These are phyloP conservation scores for Leccinum solheimii DNA, from an alignment of 1,284 basidiomycete species.

Conservation along the genomic window DNA sequence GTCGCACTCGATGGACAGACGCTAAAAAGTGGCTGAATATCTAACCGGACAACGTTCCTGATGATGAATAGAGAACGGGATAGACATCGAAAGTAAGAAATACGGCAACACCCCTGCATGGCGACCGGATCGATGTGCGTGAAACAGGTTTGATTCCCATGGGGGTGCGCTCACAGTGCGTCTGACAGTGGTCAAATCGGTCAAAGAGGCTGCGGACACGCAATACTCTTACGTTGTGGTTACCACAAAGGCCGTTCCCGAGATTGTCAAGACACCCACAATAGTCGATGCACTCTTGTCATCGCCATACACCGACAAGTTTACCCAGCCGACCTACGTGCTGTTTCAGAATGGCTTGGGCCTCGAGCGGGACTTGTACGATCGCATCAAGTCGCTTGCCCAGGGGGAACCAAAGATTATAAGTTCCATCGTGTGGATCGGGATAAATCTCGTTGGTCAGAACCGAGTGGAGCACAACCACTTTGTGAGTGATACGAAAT, in stretches of 20 bases:
- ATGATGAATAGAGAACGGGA: constrained; percentile 43
- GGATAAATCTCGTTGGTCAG: constrained; percentile 47
- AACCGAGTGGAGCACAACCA: constrained; percentile 52
- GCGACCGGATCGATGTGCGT: constrained; percentile 63
- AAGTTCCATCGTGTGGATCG: constrained; percentile 55
- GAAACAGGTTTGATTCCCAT: not conserved
- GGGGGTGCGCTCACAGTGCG: not conserved
- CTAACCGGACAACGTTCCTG: not conserved
- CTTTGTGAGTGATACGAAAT: constrained; percentile 42
- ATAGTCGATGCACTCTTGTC: constrained; percentile 62
- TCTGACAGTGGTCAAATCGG: constrained; percentile 53
- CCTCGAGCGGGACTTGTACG: constrained; percentile 68
- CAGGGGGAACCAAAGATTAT: constrained; percentile 52
- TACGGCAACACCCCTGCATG: constrained; percentile 60
- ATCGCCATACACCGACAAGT: constrained; percentile 45
- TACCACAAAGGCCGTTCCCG: constrained; percentile 74
- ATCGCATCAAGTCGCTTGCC: constrained; percentile 45
- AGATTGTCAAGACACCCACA: constrained; percentile 56
- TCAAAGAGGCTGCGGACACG: constrained; percentile 59
- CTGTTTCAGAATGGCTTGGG: constrained; percentile 79
- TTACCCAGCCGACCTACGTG: constrained; percentile 61
- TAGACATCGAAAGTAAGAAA: constrained; percentile 58
- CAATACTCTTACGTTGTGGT: constrained; percentile 68
- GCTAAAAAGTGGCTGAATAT: not conserved
- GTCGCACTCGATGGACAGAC: constrained; percentile 6